Percentiles rank a stretch among this genome's conserved stretches.
phyloP scores from a whole-genome alignment of 2,329 filamentous ascomycete genomes.

The Cytospora schulzeri region DNA sequence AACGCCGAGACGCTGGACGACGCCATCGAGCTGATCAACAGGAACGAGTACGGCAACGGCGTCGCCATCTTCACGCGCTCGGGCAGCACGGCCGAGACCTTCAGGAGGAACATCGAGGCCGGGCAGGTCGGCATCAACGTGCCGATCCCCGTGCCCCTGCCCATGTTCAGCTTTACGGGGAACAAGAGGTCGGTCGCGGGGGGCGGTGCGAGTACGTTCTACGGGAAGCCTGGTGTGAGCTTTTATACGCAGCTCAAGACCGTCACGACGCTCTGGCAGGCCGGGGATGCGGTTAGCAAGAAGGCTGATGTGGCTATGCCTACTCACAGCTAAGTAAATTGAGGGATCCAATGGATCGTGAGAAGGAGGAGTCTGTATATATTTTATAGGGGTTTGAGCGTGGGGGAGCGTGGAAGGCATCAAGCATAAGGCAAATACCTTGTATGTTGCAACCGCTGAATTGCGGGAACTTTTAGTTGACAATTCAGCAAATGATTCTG shows the following conservation, averaged over 20 bases:
- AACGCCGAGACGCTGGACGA: slow-evolving; percentile 78
- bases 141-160: slow-evolving; percentile 71
- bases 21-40: slow-evolving; percentile 79
- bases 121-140: slow-evolving; percentile 88
- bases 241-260: slow-evolving; percentile 99
- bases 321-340: slow-evolving; percentile 35
- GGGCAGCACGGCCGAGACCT: slow-evolving; percentile 74
- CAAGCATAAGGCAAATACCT: not conserved
- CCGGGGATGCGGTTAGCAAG: slow-evolving; percentile 70
- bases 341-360: slow-evolving; percentile 47
- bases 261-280: slow-evolving; percentile 86
- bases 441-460: not conserved
- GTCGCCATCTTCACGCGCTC: slow-evolving; percentile 82
- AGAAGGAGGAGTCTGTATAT: not conserved
- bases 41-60: slow-evolving; percentile 85
- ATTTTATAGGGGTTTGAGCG: not conserved
- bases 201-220: slow-evolving; percentile 91
- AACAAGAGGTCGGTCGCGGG: slow-evolving; percentile 92
- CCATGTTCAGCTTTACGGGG: slow-evolving; percentile 73
- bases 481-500: not conserved
- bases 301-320: slow-evolving; percentile 78
- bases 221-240: slow-evolving; percentile 86
- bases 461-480: not conserved
- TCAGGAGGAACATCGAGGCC: slow-evolving; percentile 80
- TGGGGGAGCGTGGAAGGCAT: not conserved